Base-by-base conservation (phyloP, 352 stramenopile species). In the Pythium volutum region DNA sequence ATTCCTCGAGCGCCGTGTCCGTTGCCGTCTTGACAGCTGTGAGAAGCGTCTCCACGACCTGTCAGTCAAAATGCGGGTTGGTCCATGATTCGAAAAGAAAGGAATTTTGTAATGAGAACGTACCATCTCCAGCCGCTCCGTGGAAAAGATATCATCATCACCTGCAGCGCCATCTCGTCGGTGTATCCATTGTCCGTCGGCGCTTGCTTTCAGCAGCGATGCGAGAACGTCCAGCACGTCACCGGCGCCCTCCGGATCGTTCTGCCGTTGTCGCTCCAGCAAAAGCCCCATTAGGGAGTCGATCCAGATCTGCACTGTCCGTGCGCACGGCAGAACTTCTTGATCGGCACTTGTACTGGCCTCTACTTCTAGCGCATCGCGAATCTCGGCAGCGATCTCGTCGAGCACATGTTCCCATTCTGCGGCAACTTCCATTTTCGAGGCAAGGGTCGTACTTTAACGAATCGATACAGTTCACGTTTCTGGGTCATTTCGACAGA, bases 151-250 rank as follows among this genome's bases (percentile, higher is more conserved):
- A 4, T 15, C 22, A 23, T 31, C 16, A 0, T n/a, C 29, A 16
- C n/a, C 26, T 7, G 11, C 26, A 49, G 27, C 6, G 9, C 42
- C 33, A 8, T 49, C 31, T 1, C 25, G n/a, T 18, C 31, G 36
- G 12, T 48, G 26, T 31, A 18, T 45, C 58, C 58, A 65, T 26
- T 25, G 50, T 9, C 18, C 50, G 25, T 54, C 41, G n/a, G 23
- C 51, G 23, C 41, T 55, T 25, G 59, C 31, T 8, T 34, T 36
- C 16, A 66, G 50, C n/a, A 66, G 42, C 43, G 42, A 29, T 15
- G 50, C 31, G 7, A 60, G 16, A 10, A 66, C 59, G 34, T 66
- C 59, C 41, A 66, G 23, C 9, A 55, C 59, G 43, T 66, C 59
- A 38, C 38, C 47, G 15, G 23, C 33, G 11, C 57, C 48, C 4